A percentile compares a stretch with the other conserved stretches of the same genome.
Conservation (phyloP, 805 yeast species). For the Sugiyamaella mastotermitis region DNA sequence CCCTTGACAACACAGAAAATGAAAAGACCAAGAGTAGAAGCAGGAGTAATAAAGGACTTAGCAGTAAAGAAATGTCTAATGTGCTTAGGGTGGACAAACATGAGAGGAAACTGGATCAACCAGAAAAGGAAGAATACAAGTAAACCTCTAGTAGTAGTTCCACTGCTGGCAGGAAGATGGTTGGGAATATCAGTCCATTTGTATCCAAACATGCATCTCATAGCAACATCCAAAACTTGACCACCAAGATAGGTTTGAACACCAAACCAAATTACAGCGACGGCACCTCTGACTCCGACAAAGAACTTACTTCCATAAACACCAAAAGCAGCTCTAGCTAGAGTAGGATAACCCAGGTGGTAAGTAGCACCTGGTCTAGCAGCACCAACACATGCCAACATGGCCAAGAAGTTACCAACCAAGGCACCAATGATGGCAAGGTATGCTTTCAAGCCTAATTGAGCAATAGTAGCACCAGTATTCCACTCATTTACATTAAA, state of each 20-base stretch:
- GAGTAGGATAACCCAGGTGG: constrained; percentile 25
- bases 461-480: constrained; percentile 13
- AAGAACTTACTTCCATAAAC: constrained; percentile 16
- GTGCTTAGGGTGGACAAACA: constrained; percentile 74
- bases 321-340: constrained; percentile 23
- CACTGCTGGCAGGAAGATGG: constrained; percentile 61
- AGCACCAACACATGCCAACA: constrained; percentile 15
- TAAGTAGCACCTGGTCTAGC: constrained; percentile 18
- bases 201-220: constrained; percentile 12
- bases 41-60: constrained; percentile 70
- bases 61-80: constrained; percentile 77
- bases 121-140: constrained; percentile 77
- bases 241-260: constrained; percentile 18
- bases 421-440: constrained; percentile 14
- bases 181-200: constrained; percentile 21
- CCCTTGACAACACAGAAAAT: constrained; percentile 55
- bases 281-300: constrained; percentile 16
- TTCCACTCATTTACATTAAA: constrained; percentile 19
- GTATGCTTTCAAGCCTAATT: constrained; percentile 14
- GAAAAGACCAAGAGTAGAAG: constrained; percentile 75
- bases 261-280: constrained; percentile 19
- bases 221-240: constrained; percentile 13
- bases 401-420: constrained; percentile 12
- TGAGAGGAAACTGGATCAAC: constrained; percentile 70
- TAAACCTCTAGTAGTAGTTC: constrained; percentile 50